Evolutionary conservation across 176 grass and related monocot genomes (phyloP), one percentile per base, ranked within the genome.

Genomic region (Carex parvula): DNA sequence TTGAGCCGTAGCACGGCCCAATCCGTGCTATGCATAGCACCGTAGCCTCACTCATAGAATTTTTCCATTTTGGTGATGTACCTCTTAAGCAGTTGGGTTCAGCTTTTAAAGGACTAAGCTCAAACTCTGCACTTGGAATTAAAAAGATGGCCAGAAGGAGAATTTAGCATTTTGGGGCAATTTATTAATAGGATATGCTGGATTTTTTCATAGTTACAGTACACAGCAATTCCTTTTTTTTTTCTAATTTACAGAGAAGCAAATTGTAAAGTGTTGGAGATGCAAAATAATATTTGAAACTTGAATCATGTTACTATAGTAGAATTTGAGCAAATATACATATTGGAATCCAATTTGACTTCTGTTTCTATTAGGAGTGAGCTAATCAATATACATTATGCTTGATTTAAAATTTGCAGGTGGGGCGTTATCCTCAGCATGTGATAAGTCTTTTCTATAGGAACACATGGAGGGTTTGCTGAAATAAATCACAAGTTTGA

Each of bases 111-210:
- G 93, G 97, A 60, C 73, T 99, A 78, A 91, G 88, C 60, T 88
- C 81, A 83, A 99, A 91, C 85, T 88, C 97, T 76, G 91, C 91
- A 86, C 86, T 91, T 83, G 84, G 94, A 76, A 99, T 99, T 79
- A 99, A 95, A 88, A 99, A 99, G 69, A 99, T 39, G 13, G 8
- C 3, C 24, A 80, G 29, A 60, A 55, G 26, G 35, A 20, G 26
- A 80, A 20, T 39, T 80, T 59, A 12, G 20, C 4, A 57, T 37
- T 12, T 11, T 61, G 50, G 50, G 50, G 3, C 18, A 16, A 55
- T 53, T 12, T 55, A 24, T 24, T 54, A 16, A 29, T 76, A 54
- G 46, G 21, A 21, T 29, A 55, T 76, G 46, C 12, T 50, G 44
- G 66, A 74, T 52, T 54, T 15, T 71, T 16, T 29, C 0, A 16